Conservation (phyloP, 1,139 yeast genomes). For the Scheffersomyces titani region DNA sequence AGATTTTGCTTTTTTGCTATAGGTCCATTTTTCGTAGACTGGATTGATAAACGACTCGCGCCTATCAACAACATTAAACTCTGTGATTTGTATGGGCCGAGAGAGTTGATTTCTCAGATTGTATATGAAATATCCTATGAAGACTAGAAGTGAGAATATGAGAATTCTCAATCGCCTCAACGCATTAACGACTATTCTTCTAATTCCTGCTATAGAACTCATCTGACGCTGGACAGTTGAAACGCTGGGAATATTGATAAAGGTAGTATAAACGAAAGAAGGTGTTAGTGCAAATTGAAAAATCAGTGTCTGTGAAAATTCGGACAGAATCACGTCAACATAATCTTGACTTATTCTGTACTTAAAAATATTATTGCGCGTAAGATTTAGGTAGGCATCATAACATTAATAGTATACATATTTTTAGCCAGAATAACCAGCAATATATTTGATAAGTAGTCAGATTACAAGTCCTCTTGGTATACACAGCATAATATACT, state of each 20-base stretch:
- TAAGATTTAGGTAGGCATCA: not conserved
- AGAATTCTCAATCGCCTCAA: not conserved
- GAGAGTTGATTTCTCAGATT: conserved; percentile 2
- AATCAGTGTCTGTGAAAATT: not conserved
- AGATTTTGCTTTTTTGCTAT: not conserved
- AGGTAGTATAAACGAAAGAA: not conserved
- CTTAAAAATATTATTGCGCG: not conserved
- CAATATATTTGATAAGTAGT: too few relatives aligned
- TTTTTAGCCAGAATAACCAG: too few relatives aligned
- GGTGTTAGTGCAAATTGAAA: not conserved
- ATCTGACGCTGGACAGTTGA: too few relatives aligned
- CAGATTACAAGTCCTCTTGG: too few relatives aligned
- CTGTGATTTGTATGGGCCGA: not conserved
- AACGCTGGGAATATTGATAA: not conserved
- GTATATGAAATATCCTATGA: not conserved
- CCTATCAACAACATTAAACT: not conserved
- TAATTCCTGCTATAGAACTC: not conserved
- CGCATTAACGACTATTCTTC: not conserved
- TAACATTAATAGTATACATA: too few relatives aligned
- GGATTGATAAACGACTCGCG: not conserved
- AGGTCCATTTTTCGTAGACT: not conserved
- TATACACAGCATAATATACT: too few relatives aligned
- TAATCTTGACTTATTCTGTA: not conserved
- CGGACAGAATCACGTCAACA: not conserved
- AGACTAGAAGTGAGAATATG: not conserved